Evolutionary conservation across 139 green algal genomes (phyloP).

Genomic region (Coccomyxa sp.): DNA sequence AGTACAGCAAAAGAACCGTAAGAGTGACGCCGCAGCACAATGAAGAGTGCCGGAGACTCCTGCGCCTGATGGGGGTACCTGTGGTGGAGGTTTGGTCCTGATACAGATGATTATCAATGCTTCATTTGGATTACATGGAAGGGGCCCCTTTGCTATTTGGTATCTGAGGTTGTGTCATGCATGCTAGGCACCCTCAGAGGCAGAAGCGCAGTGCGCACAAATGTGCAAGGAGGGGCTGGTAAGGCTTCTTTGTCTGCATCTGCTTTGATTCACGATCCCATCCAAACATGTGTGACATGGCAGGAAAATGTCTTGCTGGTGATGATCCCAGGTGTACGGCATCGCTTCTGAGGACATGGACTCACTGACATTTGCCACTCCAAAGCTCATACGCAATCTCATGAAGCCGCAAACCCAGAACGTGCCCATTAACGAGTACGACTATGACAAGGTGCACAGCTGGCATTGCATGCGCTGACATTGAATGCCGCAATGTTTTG

Average conservation of each 20-base stretch:
- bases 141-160: neutral
- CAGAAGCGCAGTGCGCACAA: constrained; percentile 86
- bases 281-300: neutral
- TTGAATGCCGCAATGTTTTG: neutral
- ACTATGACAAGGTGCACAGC: constrained; percentile 36
- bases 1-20: constrained; percentile 92
- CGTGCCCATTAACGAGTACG: constrained; percentile 81
- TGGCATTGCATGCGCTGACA: neutral
- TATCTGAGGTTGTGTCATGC: neutral
- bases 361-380: constrained; percentile 88
- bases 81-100: constrained; percentile 46
- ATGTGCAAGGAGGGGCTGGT: constrained; percentile 75
- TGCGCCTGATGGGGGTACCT: constrained; percentile 93
- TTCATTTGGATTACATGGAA: too few species aligned
- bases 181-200: constrained; percentile 80
- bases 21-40: constrained; percentile 85
- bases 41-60: constrained; percentile 90
- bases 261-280: neutral
- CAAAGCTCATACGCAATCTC: constrained; percentile 84
- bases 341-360: constrained; percentile 98
- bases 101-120: neutral
- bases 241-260: neutral
- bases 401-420: constrained; percentile 76
- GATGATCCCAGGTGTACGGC: constrained; percentile 63
- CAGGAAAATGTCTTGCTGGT: neutral